Evolutionary conservation across 2,329 filamentous ascomycete genomes (phyloP).

Genomic region (Cyphellophora attinorum): DNA sequence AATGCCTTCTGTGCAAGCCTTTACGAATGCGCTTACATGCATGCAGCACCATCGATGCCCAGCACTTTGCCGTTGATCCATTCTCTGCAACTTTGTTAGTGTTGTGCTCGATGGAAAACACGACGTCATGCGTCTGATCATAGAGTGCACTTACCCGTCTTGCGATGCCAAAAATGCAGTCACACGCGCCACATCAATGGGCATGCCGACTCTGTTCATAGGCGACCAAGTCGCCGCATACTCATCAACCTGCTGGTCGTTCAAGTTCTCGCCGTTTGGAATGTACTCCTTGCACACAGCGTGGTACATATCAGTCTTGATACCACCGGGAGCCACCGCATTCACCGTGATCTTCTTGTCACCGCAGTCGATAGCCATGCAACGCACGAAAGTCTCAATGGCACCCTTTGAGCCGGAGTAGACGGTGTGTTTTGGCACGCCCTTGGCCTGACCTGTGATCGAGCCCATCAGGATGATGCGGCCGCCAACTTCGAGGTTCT

Average conservation of each 20-base stretch:
- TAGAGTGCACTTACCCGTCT: too few species aligned
- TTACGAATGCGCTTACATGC: too few species aligned
- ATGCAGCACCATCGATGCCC: constrained; percentile 24
- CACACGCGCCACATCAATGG: constrained; percentile 50
- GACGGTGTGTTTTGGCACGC: constrained; percentile 60
- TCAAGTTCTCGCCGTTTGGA: constrained; percentile 25
- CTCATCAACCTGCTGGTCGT: constrained; percentile 17
- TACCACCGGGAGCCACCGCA: constrained; percentile 56
- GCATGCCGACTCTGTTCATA: constrained; percentile 48
- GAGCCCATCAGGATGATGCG: constrained; percentile 63
- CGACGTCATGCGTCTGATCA: too few species aligned
- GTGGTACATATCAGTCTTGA: constrained; percentile 62
- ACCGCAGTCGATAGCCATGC: constrained; percentile 61
- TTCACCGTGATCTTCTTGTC: constrained; percentile 61
- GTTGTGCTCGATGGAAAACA: too few species aligned
- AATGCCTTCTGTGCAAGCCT: too few species aligned
- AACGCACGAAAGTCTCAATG: constrained; percentile 67
- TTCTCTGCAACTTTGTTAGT: too few species aligned
- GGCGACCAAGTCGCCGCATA: constrained; percentile 34
- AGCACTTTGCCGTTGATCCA: constrained; percentile 41
- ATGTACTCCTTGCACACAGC: constrained; percentile 29
- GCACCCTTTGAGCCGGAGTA: constrained; percentile 70
- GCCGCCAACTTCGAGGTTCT: constrained; percentile 59
- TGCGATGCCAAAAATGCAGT: constrained; percentile 46
- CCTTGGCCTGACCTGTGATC: constrained; percentile 58